These are phyloP conservation scores for Emericellopsis atlantica DNA, from an alignment of 2,329 filamentous ascomycete genomes.

Conservation along the genomic window DNA sequence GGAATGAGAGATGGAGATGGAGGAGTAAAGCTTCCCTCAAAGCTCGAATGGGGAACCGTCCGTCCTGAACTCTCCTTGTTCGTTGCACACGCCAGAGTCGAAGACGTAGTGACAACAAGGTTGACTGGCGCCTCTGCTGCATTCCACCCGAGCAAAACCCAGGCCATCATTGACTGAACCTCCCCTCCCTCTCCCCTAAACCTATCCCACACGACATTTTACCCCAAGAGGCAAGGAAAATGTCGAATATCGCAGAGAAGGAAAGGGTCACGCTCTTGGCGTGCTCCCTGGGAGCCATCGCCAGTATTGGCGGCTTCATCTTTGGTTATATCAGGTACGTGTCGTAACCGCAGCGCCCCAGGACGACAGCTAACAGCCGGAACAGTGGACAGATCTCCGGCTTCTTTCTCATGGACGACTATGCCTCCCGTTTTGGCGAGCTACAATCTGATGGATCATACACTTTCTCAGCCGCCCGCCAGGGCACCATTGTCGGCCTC, in stretches of 20 bases:
- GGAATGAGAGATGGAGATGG: too few relatives aligned
- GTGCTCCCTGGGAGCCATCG: constrained; percentile 34
- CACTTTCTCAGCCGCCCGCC: constrained; percentile 43
- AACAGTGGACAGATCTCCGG: constrained; percentile 47
- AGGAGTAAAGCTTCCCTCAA: too few relatives aligned
- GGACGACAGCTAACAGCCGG: constrained; percentile 1
- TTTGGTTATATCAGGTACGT: constrained; percentile 43
- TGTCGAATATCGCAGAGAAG: constrained; percentile 1
- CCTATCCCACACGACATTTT: too few relatives aligned
- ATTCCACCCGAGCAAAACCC: too few relatives aligned
- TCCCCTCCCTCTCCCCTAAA: too few relatives aligned
- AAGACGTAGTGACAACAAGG: too few relatives aligned
- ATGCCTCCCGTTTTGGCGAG: constrained; percentile 38
- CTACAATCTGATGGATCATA: constrained; percentile 21
- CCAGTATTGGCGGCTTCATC: constrained; percentile 43
- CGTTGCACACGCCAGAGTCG: too few relatives aligned
- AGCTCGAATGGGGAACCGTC: too few relatives aligned
- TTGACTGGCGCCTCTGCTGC: too few relatives aligned
- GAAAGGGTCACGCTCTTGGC: constrained; percentile 25
- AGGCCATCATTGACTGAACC: too few relatives aligned
- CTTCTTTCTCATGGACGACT: constrained; percentile 49
- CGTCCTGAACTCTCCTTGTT: too few relatives aligned
- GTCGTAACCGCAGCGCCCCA: neutral
- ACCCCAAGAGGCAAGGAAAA: too few relatives aligned
- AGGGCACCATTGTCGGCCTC: constrained; percentile 52